Conservation (phyloP, 306 rosid species). For the Betula pendula region DNA sequence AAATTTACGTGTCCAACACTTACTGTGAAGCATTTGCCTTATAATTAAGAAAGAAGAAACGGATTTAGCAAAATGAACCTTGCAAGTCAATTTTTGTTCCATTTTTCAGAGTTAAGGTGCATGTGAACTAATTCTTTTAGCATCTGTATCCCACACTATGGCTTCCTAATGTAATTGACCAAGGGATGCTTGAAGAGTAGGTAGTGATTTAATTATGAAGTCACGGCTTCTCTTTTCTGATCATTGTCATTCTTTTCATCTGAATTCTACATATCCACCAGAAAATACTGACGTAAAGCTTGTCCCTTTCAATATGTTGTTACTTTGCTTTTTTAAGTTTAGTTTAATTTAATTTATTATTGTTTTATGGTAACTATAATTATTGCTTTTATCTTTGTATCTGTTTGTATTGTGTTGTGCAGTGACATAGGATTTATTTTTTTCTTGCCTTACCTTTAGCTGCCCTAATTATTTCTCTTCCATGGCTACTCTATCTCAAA, state of each 20-base stretch:
- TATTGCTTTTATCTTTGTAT: not conserved
- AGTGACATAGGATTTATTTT: not conserved
- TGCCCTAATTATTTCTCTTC: slow-evolving; percentile 19
- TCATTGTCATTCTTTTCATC: not conserved
- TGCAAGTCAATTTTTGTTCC: not conserved
- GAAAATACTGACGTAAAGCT: not conserved
- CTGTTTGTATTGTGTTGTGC: not conserved
- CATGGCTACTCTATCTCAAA: slow-evolving; percentile 27
- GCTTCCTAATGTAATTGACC: not conserved
- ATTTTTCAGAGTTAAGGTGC: not conserved
- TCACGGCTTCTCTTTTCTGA: not conserved
- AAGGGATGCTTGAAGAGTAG: not conserved
- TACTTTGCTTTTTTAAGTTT: slow-evolving; percentile 1
- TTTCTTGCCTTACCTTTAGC: not conserved
- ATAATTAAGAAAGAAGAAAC: not conserved
- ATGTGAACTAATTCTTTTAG: not conserved
- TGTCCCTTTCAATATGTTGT: slow-evolving; percentile 11
- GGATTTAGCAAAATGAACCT: not conserved
- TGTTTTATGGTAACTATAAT: not conserved
- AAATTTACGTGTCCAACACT: not conserved
- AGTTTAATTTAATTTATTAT: not conserved
- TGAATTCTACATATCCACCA: not conserved
- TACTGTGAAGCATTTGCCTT: not conserved
- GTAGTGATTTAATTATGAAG: not conserved
- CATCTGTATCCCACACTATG: not conserved